A percentile compares a stretch with the other conserved stretches of the same genome.
Conservation (phyloP, 139 green algal genomes). For the Zygnema circumcarinatum region DNA sequence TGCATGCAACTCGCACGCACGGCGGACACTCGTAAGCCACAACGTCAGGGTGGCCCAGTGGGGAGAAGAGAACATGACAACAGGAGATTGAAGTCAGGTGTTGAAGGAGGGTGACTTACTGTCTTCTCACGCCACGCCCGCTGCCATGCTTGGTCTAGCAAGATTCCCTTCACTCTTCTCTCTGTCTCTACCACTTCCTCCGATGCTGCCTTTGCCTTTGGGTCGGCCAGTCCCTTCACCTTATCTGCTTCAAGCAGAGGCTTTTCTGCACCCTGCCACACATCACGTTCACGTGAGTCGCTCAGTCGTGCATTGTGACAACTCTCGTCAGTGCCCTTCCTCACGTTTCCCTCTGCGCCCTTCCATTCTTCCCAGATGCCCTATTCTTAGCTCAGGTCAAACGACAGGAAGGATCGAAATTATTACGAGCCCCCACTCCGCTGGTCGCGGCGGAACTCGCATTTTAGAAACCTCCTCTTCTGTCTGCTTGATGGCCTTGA, state of each 20-base stretch:
- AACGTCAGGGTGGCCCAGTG: background rate
- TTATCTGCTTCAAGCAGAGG: background rate
- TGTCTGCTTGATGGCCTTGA: background rate
- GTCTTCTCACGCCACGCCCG: conserved; percentile 5
- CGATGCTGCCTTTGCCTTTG: background rate
- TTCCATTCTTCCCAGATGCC: background rate
- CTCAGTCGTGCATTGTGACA: no score
- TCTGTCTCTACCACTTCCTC: background rate
- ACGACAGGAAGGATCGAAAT: background rate
- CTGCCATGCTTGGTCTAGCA: background rate
- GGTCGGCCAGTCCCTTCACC: no score
- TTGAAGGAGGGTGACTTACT: background rate
- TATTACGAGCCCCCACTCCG: background rate
- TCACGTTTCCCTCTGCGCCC: background rate
- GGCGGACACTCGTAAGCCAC: background rate
- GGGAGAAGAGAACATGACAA: background rate
- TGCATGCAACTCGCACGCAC: background rate
- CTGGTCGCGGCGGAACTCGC: background rate
- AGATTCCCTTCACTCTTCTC: background rate
- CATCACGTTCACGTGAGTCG: no score
- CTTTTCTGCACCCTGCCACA: background rate
- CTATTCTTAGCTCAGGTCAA: background rate
- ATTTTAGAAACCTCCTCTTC: background rate
- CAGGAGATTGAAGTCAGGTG: background rate
- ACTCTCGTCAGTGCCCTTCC: background rate